phyloP scores from a whole-genome alignment of 2,329 filamentous ascomycete genomes.

The Colletotrichum siamense region DNA sequence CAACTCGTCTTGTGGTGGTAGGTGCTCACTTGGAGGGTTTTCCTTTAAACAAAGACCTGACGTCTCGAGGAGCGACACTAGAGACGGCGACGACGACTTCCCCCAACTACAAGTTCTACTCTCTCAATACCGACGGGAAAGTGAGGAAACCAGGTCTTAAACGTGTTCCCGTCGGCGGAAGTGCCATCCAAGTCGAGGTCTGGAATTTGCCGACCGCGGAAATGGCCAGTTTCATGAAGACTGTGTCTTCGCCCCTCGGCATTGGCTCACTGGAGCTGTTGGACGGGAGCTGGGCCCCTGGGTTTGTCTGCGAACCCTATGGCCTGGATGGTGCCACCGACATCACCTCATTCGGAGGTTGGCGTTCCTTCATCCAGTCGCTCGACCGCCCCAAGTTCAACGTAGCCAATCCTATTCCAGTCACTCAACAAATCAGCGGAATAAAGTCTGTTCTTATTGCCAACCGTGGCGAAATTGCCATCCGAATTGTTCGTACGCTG shows the following conservation, averaged over 20 bases:
- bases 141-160: constrained; percentile 37
- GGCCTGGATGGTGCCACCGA: constrained; percentile 34
- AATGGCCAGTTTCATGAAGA: constrained; percentile 36
- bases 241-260: constrained; percentile 36
- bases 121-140: constrained; percentile 24
- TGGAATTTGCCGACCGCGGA: constrained; percentile 35
- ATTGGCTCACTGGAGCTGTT: constrained; percentile 40
- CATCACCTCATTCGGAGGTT: constrained; percentile 35
- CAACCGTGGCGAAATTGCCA: constrained; percentile 77
- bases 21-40: constrained; percentile 40
- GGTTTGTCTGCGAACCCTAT: constrained; percentile 42
- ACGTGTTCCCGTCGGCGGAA: constrained; percentile 29
- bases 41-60: constrained; percentile 37
- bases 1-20: constrained; percentile 32
- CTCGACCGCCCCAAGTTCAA: background rate
- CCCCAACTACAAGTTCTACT: constrained; percentile 32
- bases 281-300: constrained; percentile 37
- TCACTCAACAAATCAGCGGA: background rate
- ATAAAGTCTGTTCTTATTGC: constrained; percentile 62
- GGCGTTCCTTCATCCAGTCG: constrained; percentile 32
- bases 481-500: constrained; percentile 73
- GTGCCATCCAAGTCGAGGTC: constrained; percentile 37
- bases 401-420: background rate
- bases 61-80: constrained; percentile 32
- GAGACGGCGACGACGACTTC: constrained; percentile 31